Percentiles rank a stretch among this genome's conserved stretches.
Evolutionary conservation across 768 basidiomycete genomes (phyloP).

Genomic region (Boletus pseudopeckii): DNA sequence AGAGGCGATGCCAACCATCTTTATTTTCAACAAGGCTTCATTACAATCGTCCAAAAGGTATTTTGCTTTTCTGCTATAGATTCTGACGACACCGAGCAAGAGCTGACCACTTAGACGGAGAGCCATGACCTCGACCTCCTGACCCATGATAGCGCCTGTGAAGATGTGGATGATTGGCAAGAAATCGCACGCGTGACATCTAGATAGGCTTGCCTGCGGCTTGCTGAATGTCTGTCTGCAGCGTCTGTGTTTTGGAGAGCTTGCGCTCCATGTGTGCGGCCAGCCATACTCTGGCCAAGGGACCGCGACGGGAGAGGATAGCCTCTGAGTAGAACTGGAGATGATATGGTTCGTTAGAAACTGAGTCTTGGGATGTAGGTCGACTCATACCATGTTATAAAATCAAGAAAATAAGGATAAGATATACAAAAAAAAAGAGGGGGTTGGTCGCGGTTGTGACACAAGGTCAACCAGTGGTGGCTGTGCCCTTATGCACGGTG

Average conservation of each 20-base stretch:
- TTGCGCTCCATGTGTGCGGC: slow-evolving; percentile 99
- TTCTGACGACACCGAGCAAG: slow-evolving; percentile 92
- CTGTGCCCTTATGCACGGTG: slow-evolving; percentile 12
- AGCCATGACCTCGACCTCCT: slow-evolving; percentile 91
- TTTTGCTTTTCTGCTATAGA: slow-evolving; percentile 97
- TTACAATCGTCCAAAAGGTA: slow-evolving; percentile 98
- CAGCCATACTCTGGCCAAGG: slow-evolving; percentile 96
- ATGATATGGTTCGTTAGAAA: background rate
- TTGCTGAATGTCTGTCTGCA: slow-evolving; percentile 93
- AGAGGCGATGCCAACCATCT: slow-evolving; percentile 59
- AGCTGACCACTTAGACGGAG: slow-evolving; percentile 95
- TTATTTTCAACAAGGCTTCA: slow-evolving; percentile 91
- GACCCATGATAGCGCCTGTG: slow-evolving; percentile 86
- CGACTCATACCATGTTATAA: slow-evolving; percentile 21
- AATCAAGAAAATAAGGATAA: slow-evolving; percentile 20
- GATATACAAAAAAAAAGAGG: slow-evolving; percentile 16
- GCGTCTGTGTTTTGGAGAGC: slow-evolving; percentile 91
- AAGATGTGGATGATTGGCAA: background rate
- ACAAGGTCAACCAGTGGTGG: slow-evolving; percentile 24
- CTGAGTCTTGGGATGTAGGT: background rate
- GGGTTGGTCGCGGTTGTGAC: slow-evolving; percentile 3
- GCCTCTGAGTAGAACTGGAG: slow-evolving; percentile 87
- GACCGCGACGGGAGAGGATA: slow-evolving; percentile 89
- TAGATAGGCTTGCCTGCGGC: slow-evolving; percentile 61
- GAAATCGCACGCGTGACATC: background rate